phyloP scores from a whole-genome alignment of 2,329 filamentous ascomycete genomes.

The Clathrospora elynae region DNA sequence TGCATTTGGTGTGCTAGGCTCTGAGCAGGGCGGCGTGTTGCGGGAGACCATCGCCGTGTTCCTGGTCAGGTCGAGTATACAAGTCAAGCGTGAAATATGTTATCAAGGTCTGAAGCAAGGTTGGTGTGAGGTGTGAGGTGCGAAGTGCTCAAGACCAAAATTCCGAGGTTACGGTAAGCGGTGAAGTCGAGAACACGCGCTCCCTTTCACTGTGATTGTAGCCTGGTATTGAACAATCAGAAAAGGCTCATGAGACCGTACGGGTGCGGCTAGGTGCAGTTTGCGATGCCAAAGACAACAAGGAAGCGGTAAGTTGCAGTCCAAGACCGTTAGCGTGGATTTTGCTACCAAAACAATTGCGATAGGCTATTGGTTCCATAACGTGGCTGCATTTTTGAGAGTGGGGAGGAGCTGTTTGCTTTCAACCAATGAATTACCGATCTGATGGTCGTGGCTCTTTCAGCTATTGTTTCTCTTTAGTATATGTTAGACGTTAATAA shows the following conservation, averaged over 20 bases:
- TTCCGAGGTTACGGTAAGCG: neutral
- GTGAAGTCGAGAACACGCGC: neutral
- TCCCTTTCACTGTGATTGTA: conserved; percentile 1
- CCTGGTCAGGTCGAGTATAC: neutral
- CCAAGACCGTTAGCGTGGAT: too few species aligned
- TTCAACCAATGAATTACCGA: too few species aligned
- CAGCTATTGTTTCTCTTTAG: too few species aligned
- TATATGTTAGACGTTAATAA: too few species aligned
- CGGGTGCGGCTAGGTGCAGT: conserved; percentile 3
- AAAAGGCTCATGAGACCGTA: neutral
- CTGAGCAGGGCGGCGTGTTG: conserved; percentile 10
- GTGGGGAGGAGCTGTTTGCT: too few species aligned
- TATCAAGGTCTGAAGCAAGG: neutral
- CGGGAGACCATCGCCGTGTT: conserved; percentile 2
- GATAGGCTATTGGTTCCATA: too few species aligned
- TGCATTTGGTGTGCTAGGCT: conserved; percentile 4
- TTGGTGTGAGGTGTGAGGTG: neutral
- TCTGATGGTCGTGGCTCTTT: too few species aligned
- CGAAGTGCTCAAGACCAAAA: too few species aligned
- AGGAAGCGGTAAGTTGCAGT: neutral
- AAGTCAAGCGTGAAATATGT: neutral
- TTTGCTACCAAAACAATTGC: too few species aligned
- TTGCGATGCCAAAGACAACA: neutral
- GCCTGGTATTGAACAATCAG: neutral
- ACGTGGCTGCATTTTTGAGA: too few species aligned